Evolutionary conservation across 1,139 yeast species (phyloP).

Genomic region (Debaryomycetaceae sp.): DNA sequence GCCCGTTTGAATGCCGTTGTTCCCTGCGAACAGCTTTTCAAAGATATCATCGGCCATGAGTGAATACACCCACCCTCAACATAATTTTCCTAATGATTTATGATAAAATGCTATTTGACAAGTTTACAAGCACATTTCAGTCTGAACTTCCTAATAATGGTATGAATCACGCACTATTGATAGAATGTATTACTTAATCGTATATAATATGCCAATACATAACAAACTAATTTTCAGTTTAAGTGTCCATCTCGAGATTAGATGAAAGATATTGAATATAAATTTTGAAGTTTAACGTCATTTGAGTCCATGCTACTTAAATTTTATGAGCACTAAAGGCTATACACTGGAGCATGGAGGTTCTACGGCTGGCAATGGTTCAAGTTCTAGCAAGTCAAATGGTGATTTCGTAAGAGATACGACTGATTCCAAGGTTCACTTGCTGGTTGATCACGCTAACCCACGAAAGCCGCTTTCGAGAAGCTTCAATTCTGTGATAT

Average conservation of each 20-base stretch:
- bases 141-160: not conserved
- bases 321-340: not conserved
- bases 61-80: not conserved
- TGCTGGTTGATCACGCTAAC: not conserved
- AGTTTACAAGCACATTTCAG: not conserved
- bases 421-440: not conserved
- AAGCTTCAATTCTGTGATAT: slow-evolving; percentile 35
- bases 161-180: slow-evolving; percentile 2
- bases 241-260: too few relatives aligned
- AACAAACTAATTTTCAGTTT: too few relatives aligned
- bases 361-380: not conserved
- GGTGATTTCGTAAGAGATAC: not conserved
- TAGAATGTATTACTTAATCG: slow-evolving; percentile 6
- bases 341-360: not conserved
- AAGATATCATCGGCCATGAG: slow-evolving; percentile 62
- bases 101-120: not conserved
- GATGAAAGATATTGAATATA: too few relatives aligned
- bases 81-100: not conserved
- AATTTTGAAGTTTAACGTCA: too few relatives aligned
- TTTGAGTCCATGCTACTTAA: not conserved
- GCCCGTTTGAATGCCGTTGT: slow-evolving; percentile 81
- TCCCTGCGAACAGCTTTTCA: slow-evolving; percentile 75
- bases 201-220: not conserved
- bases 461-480: not conserved
- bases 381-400: not conserved